Evolutionary conservation across 225 moss, liverwort and hornwort species (phyloP).

Genomic region (Physcomitrium patens): DNA sequence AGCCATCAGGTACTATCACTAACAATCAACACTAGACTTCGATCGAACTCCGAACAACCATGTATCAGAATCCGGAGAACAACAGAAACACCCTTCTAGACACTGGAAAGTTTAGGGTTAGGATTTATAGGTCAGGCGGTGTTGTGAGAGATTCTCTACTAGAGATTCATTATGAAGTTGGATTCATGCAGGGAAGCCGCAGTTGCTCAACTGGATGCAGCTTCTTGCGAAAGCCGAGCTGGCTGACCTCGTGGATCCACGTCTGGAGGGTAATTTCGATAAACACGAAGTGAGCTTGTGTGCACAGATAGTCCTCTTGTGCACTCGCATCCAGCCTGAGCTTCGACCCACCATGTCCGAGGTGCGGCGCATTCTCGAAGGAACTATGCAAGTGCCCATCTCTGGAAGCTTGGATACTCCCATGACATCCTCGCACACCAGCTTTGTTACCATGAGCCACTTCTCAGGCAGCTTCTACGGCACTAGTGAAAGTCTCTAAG

Average conservation of each 20-base stretch:
- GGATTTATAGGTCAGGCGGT: too few species aligned
- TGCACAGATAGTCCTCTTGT: constrained; percentile 71
- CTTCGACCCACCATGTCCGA: constrained; percentile 73
- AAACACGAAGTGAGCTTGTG: constrained; percentile 77
- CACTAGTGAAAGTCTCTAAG: constrained; percentile 55
- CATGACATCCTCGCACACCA: constrained; percentile 55
- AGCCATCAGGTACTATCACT: constrained; percentile 40
- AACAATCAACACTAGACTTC: too few species aligned
- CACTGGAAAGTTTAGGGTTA: too few species aligned
- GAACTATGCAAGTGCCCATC: constrained; percentile 55
- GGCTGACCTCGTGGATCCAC: constrained; percentile 72
- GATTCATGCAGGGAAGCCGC: constrained; percentile 45
- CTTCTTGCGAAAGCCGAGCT: constrained; percentile 70
- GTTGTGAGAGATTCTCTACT: not conserved
- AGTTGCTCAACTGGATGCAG: constrained; percentile 71
- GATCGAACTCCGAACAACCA: too few species aligned
- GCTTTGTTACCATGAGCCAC: constrained; percentile 60
- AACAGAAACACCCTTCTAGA: too few species aligned
- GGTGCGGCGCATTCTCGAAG: constrained; percentile 68
- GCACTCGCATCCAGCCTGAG: constrained; percentile 76
- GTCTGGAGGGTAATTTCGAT: constrained; percentile 63
- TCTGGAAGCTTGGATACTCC: constrained; percentile 58
- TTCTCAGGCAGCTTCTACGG: constrained; percentile 60
- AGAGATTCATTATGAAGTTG: too few species aligned
- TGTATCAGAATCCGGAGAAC: too few species aligned